Conservation (phyloP, 768 basidiomycete genomes). For the Leccinum olivaceopallidum region DNA sequence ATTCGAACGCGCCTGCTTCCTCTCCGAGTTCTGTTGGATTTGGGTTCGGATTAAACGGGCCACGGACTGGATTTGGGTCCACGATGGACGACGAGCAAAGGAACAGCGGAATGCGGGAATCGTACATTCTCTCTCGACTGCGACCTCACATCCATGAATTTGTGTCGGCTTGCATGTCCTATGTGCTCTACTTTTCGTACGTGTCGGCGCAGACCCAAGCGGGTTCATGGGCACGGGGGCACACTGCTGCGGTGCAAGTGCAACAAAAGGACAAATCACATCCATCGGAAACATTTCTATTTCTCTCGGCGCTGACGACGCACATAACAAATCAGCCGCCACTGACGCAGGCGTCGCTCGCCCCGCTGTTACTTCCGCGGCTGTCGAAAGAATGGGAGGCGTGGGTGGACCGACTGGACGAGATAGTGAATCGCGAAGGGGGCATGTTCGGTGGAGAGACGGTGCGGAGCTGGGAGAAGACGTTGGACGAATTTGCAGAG, state of each 20-base stretch:
- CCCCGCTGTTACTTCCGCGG: slow-evolving; percentile 59
- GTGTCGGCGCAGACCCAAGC: slow-evolving; percentile 32
- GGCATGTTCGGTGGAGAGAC: slow-evolving; percentile 81
- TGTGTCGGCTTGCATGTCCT: slow-evolving; percentile 73
- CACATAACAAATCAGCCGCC: slow-evolving; percentile 70
- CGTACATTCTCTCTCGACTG: slow-evolving; percentile 74
- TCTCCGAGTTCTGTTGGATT: slow-evolving; percentile 34
- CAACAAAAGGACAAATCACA: slow-evolving; percentile 66
- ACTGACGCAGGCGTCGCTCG: slow-evolving; percentile 59
- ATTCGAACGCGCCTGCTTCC: slow-evolving; percentile 53
- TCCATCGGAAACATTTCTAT: slow-evolving; percentile 72
- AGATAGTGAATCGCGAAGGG: slow-evolving; percentile 66
- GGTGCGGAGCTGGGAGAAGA: slow-evolving; percentile 67
- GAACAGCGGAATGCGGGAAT: slow-evolving; percentile 64
- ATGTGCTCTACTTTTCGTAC: slow-evolving; percentile 84
- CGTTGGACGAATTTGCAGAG: slow-evolving; percentile 65
- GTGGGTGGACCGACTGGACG: slow-evolving; percentile 73
- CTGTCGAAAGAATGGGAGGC: slow-evolving; percentile 74
- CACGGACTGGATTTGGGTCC: slow-evolving; percentile 34
- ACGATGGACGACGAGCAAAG: slow-evolving; percentile 31
- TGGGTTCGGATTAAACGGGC: slow-evolving; percentile 27
- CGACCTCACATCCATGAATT: slow-evolving; percentile 77
- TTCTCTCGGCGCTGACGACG: slow-evolving; percentile 66
- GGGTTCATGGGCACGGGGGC: slow-evolving; percentile 37
- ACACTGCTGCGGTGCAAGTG: slow-evolving; percentile 45